A percentile compares a stretch with the other conserved stretches of the same genome.
Evolutionary conservation across 495 filamentous ascomycete species (phyloP).

Genomic region (Evernia prunastri): DNA sequence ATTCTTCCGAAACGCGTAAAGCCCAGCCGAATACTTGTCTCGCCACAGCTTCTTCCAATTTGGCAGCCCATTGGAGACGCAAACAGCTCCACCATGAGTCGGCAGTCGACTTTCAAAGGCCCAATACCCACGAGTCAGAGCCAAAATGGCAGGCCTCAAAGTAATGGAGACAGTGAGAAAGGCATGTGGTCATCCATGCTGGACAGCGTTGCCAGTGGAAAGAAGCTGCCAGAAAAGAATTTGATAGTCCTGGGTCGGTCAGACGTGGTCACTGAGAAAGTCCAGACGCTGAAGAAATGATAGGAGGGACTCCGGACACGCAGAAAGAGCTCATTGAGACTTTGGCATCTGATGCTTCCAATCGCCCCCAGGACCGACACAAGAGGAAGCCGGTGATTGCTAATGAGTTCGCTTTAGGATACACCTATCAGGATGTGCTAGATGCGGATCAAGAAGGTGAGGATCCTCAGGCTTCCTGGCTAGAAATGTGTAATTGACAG

Average conservation of each 20-base stretch:
- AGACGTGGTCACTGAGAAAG: neutral
- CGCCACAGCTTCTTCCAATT: neutral
- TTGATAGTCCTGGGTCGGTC: slow-evolving; percentile 71
- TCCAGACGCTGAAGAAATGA: slow-evolving; percentile 5
- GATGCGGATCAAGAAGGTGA: slow-evolving; percentile 91
- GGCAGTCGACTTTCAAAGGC: slow-evolving; percentile 14
- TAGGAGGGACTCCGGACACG: slow-evolving; percentile 80
- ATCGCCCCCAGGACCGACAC: slow-evolving; percentile 49
- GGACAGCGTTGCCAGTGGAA: slow-evolving; percentile 81
- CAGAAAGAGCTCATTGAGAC: slow-evolving; percentile 87
- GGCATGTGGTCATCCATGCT: slow-evolving; percentile 95
- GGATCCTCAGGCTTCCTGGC: neutral
- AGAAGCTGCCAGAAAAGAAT: slow-evolving; percentile 88
- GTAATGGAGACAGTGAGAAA: slow-evolving; percentile 69
- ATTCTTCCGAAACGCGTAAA: too few species aligned
- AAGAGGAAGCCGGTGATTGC: slow-evolving; percentile 72
- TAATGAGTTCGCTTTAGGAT: slow-evolving; percentile 88
- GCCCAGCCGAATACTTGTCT: too few species aligned
- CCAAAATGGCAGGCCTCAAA: slow-evolving; percentile 43
- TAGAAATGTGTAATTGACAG: slow-evolving; percentile 12
- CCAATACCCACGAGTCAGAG: slow-evolving; percentile 4
- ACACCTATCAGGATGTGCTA: slow-evolving; percentile 91
- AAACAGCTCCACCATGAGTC: slow-evolving; percentile 3
- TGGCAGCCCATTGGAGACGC: neutral
- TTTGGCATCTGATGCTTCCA: slow-evolving; percentile 55